A percentile compares a stretch with the other conserved stretches of the same genome.
These are phyloP conservation scores for Aspergillus thermomutatus DNA, from an alignment of 2,329 filamentous ascomycete genomes.

Conservation along the genomic window DNA sequence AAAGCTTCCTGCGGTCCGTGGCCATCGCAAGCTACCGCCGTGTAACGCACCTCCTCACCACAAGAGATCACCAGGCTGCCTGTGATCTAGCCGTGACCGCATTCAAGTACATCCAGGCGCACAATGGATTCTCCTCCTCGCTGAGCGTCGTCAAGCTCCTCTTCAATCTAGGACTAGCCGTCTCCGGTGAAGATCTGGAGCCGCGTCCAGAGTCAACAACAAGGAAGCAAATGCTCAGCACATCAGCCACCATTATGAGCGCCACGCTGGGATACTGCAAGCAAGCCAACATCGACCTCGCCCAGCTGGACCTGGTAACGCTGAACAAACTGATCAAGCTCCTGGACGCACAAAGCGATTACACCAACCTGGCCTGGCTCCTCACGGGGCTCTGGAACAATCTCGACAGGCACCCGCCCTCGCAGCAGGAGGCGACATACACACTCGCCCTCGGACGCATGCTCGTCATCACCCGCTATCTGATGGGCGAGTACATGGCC, in stretches of 20 bases:
- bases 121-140: slow-evolving; percentile 23
- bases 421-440: slow-evolving; percentile 31
- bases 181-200: slow-evolving; percentile 34
- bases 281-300: slow-evolving; percentile 40
- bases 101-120: slow-evolving; percentile 30
- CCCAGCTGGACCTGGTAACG: slow-evolving; percentile 36
- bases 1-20: slow-evolving; percentile 32
- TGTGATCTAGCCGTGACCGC: slow-evolving; percentile 27
- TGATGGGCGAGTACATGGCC: slow-evolving; percentile 42
- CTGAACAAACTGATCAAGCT: slow-evolving; percentile 42
- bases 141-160: slow-evolving; percentile 29
- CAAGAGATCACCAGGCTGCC: slow-evolving; percentile 25
- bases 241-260: slow-evolving; percentile 39
- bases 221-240: slow-evolving; percentile 38
- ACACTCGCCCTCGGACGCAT: slow-evolving; percentile 49
- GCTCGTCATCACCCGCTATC: slow-evolving; percentile 49
- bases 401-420: slow-evolving; percentile 39
- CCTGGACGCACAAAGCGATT: slow-evolving; percentile 44
- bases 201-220: slow-evolving; percentile 31
- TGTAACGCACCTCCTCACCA: slow-evolving; percentile 25
- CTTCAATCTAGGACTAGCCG: slow-evolving; percentile 28
- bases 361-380: slow-evolving; percentile 39
- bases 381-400: slow-evolving; percentile 44
- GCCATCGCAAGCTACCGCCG: slow-evolving; percentile 30
- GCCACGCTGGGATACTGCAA: slow-evolving; percentile 39